Evolutionary conservation across 805 yeast genomes (phyloP).

Genomic region (Maudiozyma serrabonitensis): DNA sequence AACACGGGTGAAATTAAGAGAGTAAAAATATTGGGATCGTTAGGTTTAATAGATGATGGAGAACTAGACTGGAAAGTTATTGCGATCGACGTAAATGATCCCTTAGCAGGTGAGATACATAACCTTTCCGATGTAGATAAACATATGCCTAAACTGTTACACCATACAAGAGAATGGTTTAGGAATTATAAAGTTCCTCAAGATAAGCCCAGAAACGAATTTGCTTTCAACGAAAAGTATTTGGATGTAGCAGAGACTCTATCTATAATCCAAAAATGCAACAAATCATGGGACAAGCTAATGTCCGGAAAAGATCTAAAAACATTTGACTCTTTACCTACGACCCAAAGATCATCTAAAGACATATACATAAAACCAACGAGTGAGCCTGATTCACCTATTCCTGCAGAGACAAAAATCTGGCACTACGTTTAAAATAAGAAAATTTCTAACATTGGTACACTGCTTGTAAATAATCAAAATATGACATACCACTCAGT

Average conservation of each 20-base stretch:
- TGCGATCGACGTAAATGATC: constrained; percentile 59
- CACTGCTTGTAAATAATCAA: neutral
- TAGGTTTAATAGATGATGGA: constrained; percentile 83
- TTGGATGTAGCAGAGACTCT: constrained; percentile 50
- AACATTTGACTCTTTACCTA: constrained; percentile 20
- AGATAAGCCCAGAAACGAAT: constrained; percentile 65
- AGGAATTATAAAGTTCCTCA: constrained; percentile 75
- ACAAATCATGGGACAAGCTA: constrained; percentile 56
- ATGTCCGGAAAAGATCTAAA: constrained; percentile 31
- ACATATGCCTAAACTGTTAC: constrained; percentile 60
- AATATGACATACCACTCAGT: neutral
- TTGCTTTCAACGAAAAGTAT: constrained; percentile 66
- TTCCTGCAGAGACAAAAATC: constrained; percentile 35
- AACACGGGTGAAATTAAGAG: constrained; percentile 54
- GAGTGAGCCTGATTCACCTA: constrained; percentile 7
- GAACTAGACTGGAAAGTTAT: constrained; percentile 94
- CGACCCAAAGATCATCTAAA: constrained; percentile 45
- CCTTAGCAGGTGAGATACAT: constrained; percentile 48
- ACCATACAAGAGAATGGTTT: constrained; percentile 69
- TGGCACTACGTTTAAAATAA: constrained; percentile 23
- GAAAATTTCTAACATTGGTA: neutral
- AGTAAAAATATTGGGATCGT: constrained; percentile 63
- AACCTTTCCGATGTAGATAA: constrained; percentile 59
- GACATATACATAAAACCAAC: constrained; percentile 18
- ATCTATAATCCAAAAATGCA: constrained; percentile 51